Conservation (phyloP, 1,284 basidiomycete species). For the Boletus calvinii region DNA sequence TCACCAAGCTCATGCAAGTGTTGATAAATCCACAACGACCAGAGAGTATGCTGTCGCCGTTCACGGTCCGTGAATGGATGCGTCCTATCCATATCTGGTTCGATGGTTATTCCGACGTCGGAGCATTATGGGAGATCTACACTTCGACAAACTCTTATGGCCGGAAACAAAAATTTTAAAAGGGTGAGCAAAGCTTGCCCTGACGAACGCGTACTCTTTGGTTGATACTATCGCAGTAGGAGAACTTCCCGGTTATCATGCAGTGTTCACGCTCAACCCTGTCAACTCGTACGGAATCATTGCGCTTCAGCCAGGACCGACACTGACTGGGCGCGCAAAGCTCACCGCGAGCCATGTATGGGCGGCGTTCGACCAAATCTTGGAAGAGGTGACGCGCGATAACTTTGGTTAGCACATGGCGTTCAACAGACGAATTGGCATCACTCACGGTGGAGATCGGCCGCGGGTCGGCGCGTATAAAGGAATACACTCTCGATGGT, state of each 20-base stretch:
- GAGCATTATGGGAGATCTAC: constrained; percentile 51
- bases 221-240: constrained; percentile 38
- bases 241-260: constrained; percentile 44
- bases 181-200: constrained; percentile 19
- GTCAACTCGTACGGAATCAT: constrained; percentile 48
- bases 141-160: constrained; percentile 35
- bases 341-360: constrained; percentile 41
- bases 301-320: constrained; percentile 44
- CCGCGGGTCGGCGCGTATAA: constrained; percentile 26
- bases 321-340: constrained; percentile 36
- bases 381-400: constrained; percentile 23
- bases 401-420: constrained; percentile 22
- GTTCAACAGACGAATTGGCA: constrained; percentile 14
- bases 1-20: constrained; percentile 41
- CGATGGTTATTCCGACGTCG: constrained; percentile 43
- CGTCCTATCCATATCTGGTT: constrained; percentile 41
- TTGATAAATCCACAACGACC: constrained; percentile 40
- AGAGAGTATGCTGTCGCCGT: constrained; percentile 38
- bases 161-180: constrained; percentile 40
- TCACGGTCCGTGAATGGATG: constrained; percentile 44
- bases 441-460: constrained; percentile 21
- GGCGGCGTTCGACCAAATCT: constrained; percentile 39
- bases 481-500: constrained; percentile 19
- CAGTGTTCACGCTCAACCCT: constrained; percentile 44
- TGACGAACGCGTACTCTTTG: neutral